Evolutionary conservation across 768 basidiomycete genomes (phyloP).

Genomic region (Naematelia aurantialba): DNA sequence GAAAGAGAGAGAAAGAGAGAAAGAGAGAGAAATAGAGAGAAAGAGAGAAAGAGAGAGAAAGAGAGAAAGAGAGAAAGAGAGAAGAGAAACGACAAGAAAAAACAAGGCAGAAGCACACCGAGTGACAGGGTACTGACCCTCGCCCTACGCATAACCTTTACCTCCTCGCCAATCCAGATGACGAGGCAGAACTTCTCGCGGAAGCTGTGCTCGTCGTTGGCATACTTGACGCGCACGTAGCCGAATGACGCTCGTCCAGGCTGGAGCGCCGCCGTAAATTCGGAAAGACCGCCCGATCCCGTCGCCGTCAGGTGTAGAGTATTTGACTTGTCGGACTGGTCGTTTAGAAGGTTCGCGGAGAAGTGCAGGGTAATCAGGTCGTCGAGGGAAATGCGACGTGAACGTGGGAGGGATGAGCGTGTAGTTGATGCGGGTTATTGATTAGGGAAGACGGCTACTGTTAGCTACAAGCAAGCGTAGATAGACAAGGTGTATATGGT

Average conservation of each 20-base stretch:
- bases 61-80: no score
- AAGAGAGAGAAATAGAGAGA: no score
- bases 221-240: slow-evolving; percentile 75
- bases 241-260: slow-evolving; percentile 68
- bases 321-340: slow-evolving; percentile 55
- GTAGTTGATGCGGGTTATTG: no score
- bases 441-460: no score
- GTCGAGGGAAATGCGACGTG: no score
- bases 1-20: no score
- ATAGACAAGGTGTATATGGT: not conserved
- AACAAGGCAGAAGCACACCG: slow-evolving; percentile 12
- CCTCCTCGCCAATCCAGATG: slow-evolving; percentile 49
- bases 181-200: slow-evolving; percentile 66
- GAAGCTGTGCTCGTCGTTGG: slow-evolving; percentile 48
- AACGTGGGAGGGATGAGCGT: no score
- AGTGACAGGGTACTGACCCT: slow-evolving; percentile 58
- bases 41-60: no score
- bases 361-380: no score
- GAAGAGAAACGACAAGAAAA: no score
- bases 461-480: not conserved
- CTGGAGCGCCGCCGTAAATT: slow-evolving; percentile 69
- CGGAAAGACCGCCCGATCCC: slow-evolving; percentile 72
- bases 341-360: no score
- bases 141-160: slow-evolving; percentile 88
- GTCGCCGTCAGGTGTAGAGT: slow-evolving; percentile 72